Percentiles rank a stretch among this genome's conserved stretches.
phyloP scores from a whole-genome alignment of 2,329 filamentous ascomycete genomes.

The Sclerotinia nivalis region DNA sequence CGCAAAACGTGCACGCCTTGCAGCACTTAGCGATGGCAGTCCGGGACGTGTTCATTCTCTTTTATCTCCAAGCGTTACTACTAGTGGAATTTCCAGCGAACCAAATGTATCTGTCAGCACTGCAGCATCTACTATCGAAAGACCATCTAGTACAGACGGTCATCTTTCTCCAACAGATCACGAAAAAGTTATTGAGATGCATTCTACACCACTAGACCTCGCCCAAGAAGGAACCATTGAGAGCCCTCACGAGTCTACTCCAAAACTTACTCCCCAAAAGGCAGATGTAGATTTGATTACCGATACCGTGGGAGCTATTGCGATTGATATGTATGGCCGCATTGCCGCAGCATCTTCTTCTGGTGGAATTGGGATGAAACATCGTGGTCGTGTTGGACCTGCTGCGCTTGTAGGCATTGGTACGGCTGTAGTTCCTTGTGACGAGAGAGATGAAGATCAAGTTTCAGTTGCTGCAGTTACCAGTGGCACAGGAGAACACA shows the following conservation, averaged over 20 bases:
- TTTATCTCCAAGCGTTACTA: slow-evolving; percentile 32
- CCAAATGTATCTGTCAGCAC: slow-evolving; percentile 31
- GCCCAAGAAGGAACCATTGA: slow-evolving; percentile 34
- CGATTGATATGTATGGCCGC: slow-evolving; percentile 79
- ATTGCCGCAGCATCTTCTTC: slow-evolving; percentile 96
- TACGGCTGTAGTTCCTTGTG: slow-evolving; percentile 80
- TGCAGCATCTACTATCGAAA: slow-evolving; percentile 16
- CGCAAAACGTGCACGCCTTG: slow-evolving; percentile 37
- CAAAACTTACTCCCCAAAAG: slow-evolving; percentile 22
- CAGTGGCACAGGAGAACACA: slow-evolving; percentile 95
- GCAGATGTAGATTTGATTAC: slow-evolving; percentile 66
- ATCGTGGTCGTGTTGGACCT: slow-evolving; percentile 85
- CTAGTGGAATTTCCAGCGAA: slow-evolving; percentile 25
- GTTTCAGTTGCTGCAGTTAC: slow-evolving; percentile 80
- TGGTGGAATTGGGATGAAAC: slow-evolving; percentile 98
- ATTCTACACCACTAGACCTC: slow-evolving; percentile 25
- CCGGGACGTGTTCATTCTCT: slow-evolving; percentile 37
- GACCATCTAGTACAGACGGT: slow-evolving; percentile 35
- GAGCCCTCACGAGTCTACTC: slow-evolving; percentile 23
- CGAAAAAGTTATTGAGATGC: slow-evolving; percentile 20
- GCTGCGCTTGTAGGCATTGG: slow-evolving; percentile 92
- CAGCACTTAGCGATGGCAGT: slow-evolving; percentile 30
- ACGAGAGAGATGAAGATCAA: slow-evolving; percentile 67
- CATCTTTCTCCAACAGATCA: slow-evolving; percentile 30
- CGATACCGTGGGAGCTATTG: slow-evolving; percentile 95